Evolutionary conservation across 108 stramenopile genomes (phyloP).

Genomic region (Skeletonema potamos): DNA sequence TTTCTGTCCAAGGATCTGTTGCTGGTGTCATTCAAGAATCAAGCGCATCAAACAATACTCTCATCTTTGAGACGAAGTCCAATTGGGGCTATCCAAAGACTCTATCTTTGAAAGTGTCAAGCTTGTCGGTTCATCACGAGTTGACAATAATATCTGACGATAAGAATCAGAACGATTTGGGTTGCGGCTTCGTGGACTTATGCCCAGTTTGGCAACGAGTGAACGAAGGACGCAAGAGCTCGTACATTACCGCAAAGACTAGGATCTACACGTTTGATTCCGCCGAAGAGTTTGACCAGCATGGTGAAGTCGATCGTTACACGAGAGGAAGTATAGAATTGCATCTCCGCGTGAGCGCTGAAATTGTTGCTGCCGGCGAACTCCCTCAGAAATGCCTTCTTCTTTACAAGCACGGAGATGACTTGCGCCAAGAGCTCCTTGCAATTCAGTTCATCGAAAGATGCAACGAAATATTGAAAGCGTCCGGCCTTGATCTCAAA

Average conservation of each 20-base stretch:
- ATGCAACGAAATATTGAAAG: constrained; percentile 70
- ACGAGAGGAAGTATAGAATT: constrained; percentile 46
- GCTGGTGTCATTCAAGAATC: constrained; percentile 67
- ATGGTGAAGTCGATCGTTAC: constrained; percentile 46
- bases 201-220: constrained; percentile 49
- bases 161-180: constrained; percentile 41
- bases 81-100: constrained; percentile 84
- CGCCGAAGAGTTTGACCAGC: constrained; percentile 65
- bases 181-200: constrained; percentile 72
- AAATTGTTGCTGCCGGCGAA: constrained; percentile 37
- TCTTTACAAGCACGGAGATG: constrained; percentile 88
- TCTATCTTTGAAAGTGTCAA: constrained; percentile 58
- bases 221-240: not conserved
- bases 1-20: constrained; percentile 62
- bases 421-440: constrained; percentile 84
- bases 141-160: constrained; percentile 12
- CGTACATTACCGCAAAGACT: constrained; percentile 7
- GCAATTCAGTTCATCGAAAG: constrained; percentile 79
- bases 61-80: constrained; percentile 72
- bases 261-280: constrained; percentile 31
- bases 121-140: constrained; percentile 22
- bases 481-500: constrained; percentile 83
- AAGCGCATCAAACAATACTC: constrained; percentile 27
- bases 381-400: constrained; percentile 60
- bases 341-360: constrained; percentile 52